These are phyloP conservation scores for Aspergillus asperescens DNA, from an alignment of 495 filamentous ascomycete genomes.

Conservation along the genomic window DNA sequence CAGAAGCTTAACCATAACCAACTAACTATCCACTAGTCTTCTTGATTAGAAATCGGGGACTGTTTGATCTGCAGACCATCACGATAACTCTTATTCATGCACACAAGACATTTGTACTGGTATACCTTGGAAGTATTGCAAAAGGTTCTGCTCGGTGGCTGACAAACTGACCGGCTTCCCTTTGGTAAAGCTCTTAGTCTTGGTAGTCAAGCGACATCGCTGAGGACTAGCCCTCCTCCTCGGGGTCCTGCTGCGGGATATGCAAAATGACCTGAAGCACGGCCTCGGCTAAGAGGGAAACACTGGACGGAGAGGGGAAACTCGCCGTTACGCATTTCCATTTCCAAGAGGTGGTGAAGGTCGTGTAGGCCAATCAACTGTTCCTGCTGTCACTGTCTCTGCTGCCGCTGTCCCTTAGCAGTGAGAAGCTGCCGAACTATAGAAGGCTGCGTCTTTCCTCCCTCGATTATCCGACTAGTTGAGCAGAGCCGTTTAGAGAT, in stretches of 20 bases:
- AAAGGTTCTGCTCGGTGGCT: background rate
- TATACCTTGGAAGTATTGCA: no score
- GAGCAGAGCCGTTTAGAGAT: background rate
- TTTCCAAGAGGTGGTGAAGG: background rate
- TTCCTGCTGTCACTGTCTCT: background rate
- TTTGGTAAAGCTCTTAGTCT: background rate
- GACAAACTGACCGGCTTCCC: background rate
- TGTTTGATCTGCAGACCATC: no score
- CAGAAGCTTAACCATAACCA: no score
- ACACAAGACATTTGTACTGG: no score
- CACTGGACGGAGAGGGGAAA: background rate
- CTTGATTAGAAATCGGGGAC: no score
- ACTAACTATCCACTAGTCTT: no score
- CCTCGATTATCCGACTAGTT: background rate
- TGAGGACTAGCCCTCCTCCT: background rate
- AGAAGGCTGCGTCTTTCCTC: background rate
- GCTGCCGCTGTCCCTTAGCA: background rate
- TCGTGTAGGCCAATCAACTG: background rate
- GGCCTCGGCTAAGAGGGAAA: background rate
- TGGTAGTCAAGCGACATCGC: background rate
- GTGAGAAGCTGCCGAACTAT: background rate
- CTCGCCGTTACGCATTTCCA: background rate
- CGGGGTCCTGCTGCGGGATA: background rate
- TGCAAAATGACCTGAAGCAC: background rate
- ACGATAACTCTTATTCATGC: background rate